A percentile compares a stretch with the other conserved stretches of the same genome.
These are phyloP conservation scores for Cystoderma amianthinum DNA, from an alignment of 768 basidiomycete species.

Conservation along the genomic window DNA sequence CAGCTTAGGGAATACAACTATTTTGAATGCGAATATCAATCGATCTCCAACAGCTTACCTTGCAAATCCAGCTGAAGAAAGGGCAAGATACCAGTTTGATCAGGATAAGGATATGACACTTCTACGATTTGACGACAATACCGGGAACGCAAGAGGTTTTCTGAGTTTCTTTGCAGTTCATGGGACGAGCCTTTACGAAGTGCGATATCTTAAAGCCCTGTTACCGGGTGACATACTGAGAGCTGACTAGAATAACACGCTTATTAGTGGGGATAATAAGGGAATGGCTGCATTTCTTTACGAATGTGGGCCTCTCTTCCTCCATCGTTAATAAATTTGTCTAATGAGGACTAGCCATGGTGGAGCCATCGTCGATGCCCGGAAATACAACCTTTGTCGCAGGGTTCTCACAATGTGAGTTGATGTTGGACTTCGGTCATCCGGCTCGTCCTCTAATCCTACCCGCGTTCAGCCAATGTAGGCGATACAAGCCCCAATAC, in stretches of 20 bases:
- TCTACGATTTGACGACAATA: conserved; percentile 53
- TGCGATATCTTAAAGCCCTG: conserved; percentile 15
- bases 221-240: conserved; percentile 2
- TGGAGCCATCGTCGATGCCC: conserved; percentile 60
- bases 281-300: conserved; percentile 81
- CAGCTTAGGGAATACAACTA: conserved; percentile 60
- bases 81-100: conserved; percentile 59
- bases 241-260: conserved; percentile 60
- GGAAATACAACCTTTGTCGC: conserved; percentile 69
- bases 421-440: conserved; percentile 5
- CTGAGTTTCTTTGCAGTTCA: conserved; percentile 76
- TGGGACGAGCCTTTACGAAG: conserved; percentile 75
- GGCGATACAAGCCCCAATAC: conserved; percentile 79
- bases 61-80: conserved; percentile 67
- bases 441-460: too few relatives aligned
- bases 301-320: conserved; percentile 40
- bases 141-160: conserved; percentile 56
- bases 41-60: conserved; percentile 72
- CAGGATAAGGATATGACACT: conserved; percentile 72
- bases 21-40: conserved; percentile 65
- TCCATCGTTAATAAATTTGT: background rate
- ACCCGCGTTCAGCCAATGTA: conserved; percentile 59
- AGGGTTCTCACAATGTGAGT: conserved; percentile 66
- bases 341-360: conserved; percentile 33
- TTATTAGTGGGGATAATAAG: conserved; percentile 80